Percentiles rank a stretch among this genome's conserved stretches.
Evolutionary conservation across 1,284 basidiomycete genomes (phyloP).

Genomic region (Xanthoconium separans): DNA sequence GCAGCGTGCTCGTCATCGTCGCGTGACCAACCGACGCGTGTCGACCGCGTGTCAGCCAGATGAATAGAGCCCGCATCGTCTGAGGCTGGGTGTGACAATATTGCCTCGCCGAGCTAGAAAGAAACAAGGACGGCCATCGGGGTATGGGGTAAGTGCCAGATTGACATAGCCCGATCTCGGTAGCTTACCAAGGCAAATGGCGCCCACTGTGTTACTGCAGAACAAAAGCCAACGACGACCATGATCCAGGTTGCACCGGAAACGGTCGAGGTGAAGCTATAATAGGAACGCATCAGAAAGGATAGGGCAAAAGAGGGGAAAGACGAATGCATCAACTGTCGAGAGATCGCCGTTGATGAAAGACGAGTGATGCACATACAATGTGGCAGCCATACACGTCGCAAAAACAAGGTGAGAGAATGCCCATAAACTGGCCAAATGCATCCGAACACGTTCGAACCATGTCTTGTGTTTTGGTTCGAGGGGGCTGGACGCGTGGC

Average conservation of each 20-base stretch:
- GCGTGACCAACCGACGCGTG: constrained; percentile 5
- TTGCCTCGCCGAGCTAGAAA: constrained; percentile 67
- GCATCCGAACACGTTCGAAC: constrained; percentile 44
- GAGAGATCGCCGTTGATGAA: constrained; percentile 14
- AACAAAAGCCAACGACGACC: constrained; percentile 69
- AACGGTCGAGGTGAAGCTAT: constrained; percentile 64
- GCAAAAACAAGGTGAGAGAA: constrained; percentile 70
- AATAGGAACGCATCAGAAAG: background rate
- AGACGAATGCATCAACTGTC: constrained; percentile 10
- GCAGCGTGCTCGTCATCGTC: constrained; percentile 33
- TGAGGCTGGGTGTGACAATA: constrained; percentile 51
- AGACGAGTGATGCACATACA: constrained; percentile 47
- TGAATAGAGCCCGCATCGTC: constrained; percentile 44
- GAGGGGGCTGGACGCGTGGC: constrained; percentile 17
- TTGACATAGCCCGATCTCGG: background rate
- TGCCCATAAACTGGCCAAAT: constrained; percentile 74
- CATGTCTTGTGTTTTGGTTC: constrained; percentile 24
- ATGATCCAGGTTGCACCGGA: constrained; percentile 64
- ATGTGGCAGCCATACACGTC: constrained; percentile 69
- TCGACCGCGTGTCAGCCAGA: constrained; percentile 43
- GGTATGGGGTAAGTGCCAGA: constrained; percentile 29
- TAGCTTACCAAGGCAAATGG: constrained; percentile 69
- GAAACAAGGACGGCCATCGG: constrained; percentile 9
- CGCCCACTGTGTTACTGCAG: constrained; percentile 80
- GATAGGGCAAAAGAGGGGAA: background rate